phyloP scores from a whole-genome alignment of 2,329 filamentous ascomycete genomes.

The Clonostachys solani region DNA sequence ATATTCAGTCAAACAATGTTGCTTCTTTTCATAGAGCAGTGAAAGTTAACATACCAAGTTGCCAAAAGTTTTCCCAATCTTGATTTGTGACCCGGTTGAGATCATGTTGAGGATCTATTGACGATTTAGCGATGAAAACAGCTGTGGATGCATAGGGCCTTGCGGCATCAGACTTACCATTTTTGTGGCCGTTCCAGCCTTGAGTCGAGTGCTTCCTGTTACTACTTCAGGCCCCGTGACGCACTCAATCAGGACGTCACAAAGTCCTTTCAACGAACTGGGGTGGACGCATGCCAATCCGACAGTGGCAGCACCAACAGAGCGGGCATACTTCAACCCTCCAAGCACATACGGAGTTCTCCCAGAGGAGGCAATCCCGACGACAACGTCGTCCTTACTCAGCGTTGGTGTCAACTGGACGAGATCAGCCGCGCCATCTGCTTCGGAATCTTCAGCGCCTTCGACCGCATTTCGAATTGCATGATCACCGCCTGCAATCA shows the following conservation, averaged over 20 bases:
- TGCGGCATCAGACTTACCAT: constrained; percentile 14
- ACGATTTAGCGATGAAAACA: not conserved
- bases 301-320: constrained; percentile 26
- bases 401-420: constrained; percentile 2
- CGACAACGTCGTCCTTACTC: constrained; percentile 4
- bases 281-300: constrained; percentile 27
- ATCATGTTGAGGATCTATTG: constrained; percentile 6
- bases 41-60: constrained; percentile 4
- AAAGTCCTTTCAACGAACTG: constrained; percentile 4
- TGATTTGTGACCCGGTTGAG: constrained; percentile 6
- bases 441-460: constrained; percentile 9
- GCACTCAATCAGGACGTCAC: constrained; percentile 23
- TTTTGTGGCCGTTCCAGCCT: constrained; percentile 39
- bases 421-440: constrained; percentile 4
- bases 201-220: constrained; percentile 39
- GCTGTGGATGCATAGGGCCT: not conserved
- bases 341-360: constrained; percentile 10
- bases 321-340: constrained; percentile 20
- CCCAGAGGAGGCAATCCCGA: constrained; percentile 10
- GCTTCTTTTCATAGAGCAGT: no score
- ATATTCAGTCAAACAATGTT: no score
- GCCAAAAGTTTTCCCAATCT: constrained; percentile 7
- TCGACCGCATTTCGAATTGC: constrained; percentile 10
- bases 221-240: constrained; percentile 35
- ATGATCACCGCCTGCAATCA: constrained; percentile 7